Conservation (phyloP, 345 rosid genomes). For the Rubroshorea leprosula region DNA sequence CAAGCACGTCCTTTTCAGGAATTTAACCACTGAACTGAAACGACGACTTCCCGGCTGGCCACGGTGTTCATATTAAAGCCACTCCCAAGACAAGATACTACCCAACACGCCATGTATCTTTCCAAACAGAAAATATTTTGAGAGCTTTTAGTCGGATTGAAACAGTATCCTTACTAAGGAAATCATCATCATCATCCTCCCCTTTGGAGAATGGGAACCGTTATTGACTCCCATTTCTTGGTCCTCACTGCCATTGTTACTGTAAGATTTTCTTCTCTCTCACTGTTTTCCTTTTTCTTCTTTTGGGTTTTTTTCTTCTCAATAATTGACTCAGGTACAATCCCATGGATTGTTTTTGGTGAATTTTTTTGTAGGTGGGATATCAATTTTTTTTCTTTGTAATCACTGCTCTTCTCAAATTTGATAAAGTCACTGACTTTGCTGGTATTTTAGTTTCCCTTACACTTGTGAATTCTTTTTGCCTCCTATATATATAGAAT, state of each 20-base stretch:
- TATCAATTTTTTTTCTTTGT: constrained; percentile 73
- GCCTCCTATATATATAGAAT: too few species aligned
- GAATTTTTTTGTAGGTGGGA: constrained; percentile 50
- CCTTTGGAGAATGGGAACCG: constrained; percentile 50
- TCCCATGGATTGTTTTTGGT: not conserved
- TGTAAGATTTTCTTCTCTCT: constrained; percentile 18
- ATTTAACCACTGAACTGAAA: too few species aligned
- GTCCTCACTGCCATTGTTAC: constrained; percentile 66
- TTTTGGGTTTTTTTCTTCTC: not conserved
- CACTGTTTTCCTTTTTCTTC: not conserved
- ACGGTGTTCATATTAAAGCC: constrained; percentile 5
- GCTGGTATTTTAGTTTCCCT: constrained; percentile 45
- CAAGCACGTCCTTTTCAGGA: too few species aligned
- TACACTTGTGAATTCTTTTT: too few species aligned
- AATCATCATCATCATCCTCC: not conserved
- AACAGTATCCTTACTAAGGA: too few species aligned
- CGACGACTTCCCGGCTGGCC: not conserved
- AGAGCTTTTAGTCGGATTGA: too few species aligned
- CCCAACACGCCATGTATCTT: too few species aligned
- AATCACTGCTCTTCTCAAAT: constrained; percentile 74
- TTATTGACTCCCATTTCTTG: constrained; percentile 75
- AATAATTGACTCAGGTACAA: not conserved
- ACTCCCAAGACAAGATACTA: too few species aligned
- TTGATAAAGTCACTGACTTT: constrained; percentile 91
- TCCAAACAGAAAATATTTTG: too few species aligned